Evolutionary conservation across 768 basidiomycete genomes (phyloP), one percentile per base, ranked within the genome.

Genomic region (Suillus cothurnatus): DNA sequence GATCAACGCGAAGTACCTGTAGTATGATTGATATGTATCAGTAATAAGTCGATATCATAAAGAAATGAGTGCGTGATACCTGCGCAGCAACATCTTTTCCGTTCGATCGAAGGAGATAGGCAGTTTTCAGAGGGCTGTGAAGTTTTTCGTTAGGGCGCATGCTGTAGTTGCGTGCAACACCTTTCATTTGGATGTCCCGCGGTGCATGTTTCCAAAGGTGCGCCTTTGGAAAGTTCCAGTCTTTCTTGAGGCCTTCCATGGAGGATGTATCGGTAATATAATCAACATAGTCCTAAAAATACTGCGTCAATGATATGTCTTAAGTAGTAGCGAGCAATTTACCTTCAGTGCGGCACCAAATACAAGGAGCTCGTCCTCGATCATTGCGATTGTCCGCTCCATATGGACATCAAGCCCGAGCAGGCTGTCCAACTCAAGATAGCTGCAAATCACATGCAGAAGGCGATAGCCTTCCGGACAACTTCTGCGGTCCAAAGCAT

Each of bases 151-250:
- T 76, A 2, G 70, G 69, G 56, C 75, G 72, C 5, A 77, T 77
- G 31, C 72, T 76, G 50, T 71, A 78, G 50, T 76, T 75, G 0
- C 64, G 32, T 0, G 76, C 68, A 0, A 66, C 75, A 8, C 80
- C 80, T 52, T 79, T 79, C 1, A 21, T 19, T 39, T 62, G 31
- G 26, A 81, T 78, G 47, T 79, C 74, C 8, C 68, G 61, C 32
- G 76, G 74, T 0, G 73, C 56, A 63, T 81, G 79, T 15, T 64
- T 43, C 23, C 77, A 73, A 3, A 65, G 64, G 28, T 81, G 78
- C 0, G 66, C 52, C 65, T 79, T 79, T 2, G 76, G 77, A 53
- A 80, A 80, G 34, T 78, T 64, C 75, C 77, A 79, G n/a, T 73
- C 66, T 14, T 66, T 63, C 68, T 77, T 78, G 66, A 69, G 50